A percentile compares a stretch with the other conserved stretches of the same genome.
Evolutionary conservation across 176 grass and related monocot genomes (phyloP).

Genomic region (Canna indica): DNA sequence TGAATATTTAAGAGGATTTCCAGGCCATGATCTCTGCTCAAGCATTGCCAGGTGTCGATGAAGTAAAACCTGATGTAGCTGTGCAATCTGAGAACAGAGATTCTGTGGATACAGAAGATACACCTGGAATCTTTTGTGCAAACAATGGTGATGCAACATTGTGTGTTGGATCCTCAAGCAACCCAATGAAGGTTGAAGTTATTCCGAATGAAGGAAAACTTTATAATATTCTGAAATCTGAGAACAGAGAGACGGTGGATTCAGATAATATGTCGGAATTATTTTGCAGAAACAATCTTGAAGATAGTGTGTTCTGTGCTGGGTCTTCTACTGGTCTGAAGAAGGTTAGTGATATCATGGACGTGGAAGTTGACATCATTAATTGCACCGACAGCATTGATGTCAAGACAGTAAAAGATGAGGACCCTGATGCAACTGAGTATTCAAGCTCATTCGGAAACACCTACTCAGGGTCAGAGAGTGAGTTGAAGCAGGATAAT

Average conservation of each 20-base stretch:
- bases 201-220: conserved; percentile 2
- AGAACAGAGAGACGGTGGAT: conserved; percentile 9
- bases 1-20: neutral
- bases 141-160: neutral
- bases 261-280: neutral
- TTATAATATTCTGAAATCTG: conserved; percentile 15
- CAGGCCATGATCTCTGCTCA: neutral
- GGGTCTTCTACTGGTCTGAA: neutral
- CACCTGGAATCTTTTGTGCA: neutral
- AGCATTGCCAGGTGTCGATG: neutral
- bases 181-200: neutral
- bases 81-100: neutral
- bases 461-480: conserved; percentile 55
- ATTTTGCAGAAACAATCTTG: neutral
- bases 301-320: neutral
- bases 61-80: neutral
- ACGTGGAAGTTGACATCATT: conserved; percentile 24
- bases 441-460: conserved; percentile 87
- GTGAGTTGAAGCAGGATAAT: conserved; percentile 52
- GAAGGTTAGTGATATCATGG: neutral
- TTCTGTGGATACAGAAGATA: neutral
- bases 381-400: neutral
- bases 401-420: conserved; percentile 20
- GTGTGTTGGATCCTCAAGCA: neutral
- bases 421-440: conserved; percentile 57